phyloP scores from a whole-genome alignment of 177 flowering plant genomes.

The Tripterygium wilfordii region DNA sequence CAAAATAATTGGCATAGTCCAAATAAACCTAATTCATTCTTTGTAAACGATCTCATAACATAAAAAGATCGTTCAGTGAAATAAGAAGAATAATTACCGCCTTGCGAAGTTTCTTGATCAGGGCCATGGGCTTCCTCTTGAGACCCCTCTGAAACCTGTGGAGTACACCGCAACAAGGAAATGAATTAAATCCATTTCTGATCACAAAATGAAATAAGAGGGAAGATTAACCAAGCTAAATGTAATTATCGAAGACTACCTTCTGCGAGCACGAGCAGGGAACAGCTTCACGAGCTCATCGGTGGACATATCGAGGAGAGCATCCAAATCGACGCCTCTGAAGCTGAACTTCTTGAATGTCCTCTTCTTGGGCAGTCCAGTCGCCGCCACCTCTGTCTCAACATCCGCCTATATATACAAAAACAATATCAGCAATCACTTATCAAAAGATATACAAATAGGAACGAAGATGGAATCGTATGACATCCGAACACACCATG shows the following conservation, averaged over 20 bases:
- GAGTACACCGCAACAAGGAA: too few relatives aligned
- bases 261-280: slow-evolving; percentile 42
- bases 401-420: neutral
- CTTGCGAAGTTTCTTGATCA: slow-evolving; percentile 74
- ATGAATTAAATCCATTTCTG: neutral
- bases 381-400: neutral
- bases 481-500: slow-evolving; percentile 13
- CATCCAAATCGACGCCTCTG: slow-evolving; percentile 57
- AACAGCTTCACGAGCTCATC: slow-evolving; percentile 60
- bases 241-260: neutral
- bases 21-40: too few relatives aligned
- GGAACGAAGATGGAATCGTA: neutral
- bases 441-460: neutral
- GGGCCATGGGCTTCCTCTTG: slow-evolving; percentile 71
- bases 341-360: slow-evolving; percentile 57
- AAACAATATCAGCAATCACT: neutral
- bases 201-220: too few relatives aligned
- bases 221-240: neutral
- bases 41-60: too few relatives aligned
- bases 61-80: neutral
- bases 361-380: slow-evolving; percentile 42
- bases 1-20: too few relatives aligned
- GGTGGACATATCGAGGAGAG: slow-evolving; percentile 54
- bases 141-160: slow-evolving; percentile 56
- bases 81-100: slow-evolving; percentile 28